Conservation (phyloP, 805 yeast genomes). For the Millerozyma miso region DNA sequence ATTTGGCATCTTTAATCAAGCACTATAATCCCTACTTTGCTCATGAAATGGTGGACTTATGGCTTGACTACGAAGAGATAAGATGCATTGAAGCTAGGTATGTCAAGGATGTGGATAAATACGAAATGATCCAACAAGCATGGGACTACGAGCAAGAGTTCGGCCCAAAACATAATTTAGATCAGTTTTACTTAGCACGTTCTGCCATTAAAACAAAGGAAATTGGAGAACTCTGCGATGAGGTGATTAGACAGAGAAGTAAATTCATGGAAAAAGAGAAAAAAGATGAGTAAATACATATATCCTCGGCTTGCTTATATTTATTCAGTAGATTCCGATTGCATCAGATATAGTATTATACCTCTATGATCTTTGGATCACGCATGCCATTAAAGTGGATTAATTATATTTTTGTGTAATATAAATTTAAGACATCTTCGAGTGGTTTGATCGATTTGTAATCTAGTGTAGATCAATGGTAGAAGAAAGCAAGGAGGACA, state of each 20-base stretch:
- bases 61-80: constrained; percentile 89
- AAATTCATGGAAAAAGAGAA: constrained; percentile 6
- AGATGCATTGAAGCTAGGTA: constrained; percentile 78
- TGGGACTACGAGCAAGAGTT: constrained; percentile 75
- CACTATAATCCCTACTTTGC: constrained; percentile 66
- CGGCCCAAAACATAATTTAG: constrained; percentile 53
- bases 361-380: too few species aligned
- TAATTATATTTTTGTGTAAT: too few species aligned
- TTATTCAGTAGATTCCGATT: too few species aligned
- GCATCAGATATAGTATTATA: too few species aligned
- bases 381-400: too few species aligned
- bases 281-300: background rate
- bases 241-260: constrained; percentile 19
- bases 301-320: too few species aligned
- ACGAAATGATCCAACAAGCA: constrained; percentile 77
- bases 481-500: background rate
- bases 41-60: constrained; percentile 59
- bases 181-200: constrained; percentile 66
- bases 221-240: constrained; percentile 65
- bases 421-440: too few species aligned
- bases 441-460: background rate
- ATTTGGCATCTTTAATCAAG: constrained; percentile 53
- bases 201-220: constrained; percentile 64
- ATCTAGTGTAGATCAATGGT: background rate
- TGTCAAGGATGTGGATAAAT: constrained; percentile 92